These are phyloP conservation scores for Boeremia exigua DNA, from an alignment of 2,329 filamentous ascomycete species.

Conservation along the genomic window DNA sequence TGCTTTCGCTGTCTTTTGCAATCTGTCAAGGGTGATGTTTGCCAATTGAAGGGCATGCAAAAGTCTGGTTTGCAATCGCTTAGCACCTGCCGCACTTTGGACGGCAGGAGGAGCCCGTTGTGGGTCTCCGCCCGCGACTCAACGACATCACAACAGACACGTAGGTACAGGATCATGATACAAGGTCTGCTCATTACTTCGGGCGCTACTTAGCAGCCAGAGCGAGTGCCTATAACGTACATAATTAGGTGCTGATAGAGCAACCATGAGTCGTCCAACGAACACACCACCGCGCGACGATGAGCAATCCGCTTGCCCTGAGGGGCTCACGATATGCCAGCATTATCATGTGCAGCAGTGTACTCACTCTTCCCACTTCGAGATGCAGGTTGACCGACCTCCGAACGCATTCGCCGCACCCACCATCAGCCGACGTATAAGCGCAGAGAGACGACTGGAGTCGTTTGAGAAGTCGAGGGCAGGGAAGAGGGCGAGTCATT, in stretches of 20 bases:
- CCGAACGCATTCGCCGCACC: slow-evolving; percentile 28
- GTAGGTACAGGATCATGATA: slow-evolving; percentile 11
- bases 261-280: slow-evolving; percentile 28
- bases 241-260: slow-evolving; percentile 24
- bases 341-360: slow-evolving; percentile 26
- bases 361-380: slow-evolving; percentile 46
- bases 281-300: slow-evolving; percentile 25
- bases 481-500: slow-evolving; percentile 48
- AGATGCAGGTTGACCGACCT: slow-evolving; percentile 36
- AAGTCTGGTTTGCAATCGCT: slow-evolving; percentile 1
- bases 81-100: slow-evolving; percentile 6
- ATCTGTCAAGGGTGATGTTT: neutral
- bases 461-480: slow-evolving; percentile 38
- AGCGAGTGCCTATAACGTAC: slow-evolving; percentile 33
- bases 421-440: slow-evolving; percentile 30
- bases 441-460: slow-evolving; percentile 29
- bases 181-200: slow-evolving; percentile 29
- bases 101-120: slow-evolving; percentile 3
- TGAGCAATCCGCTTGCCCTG: slow-evolving; percentile 21
- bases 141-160: slow-evolving; percentile 30
- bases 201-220: slow-evolving; percentile 30
- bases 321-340: slow-evolving; percentile 22
- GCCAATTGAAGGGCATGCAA: neutral
- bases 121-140: slow-evolving; percentile 12
- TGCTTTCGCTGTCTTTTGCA: neutral